Conservation (phyloP, 139 green algal genomes). For the Tetradesmus obliquus region DNA sequence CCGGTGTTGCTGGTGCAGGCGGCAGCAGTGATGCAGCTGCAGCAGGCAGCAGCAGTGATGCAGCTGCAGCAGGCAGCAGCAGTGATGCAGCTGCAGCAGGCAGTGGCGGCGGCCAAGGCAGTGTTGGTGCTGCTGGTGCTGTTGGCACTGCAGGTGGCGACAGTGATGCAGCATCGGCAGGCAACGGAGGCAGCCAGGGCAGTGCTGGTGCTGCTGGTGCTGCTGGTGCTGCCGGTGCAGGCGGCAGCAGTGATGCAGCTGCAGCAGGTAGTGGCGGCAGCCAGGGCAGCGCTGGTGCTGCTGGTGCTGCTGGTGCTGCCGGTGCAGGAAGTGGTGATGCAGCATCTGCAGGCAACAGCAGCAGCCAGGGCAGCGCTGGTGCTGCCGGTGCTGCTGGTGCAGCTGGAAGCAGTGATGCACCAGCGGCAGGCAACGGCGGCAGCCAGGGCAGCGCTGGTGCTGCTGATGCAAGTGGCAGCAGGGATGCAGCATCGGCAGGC, state of each 20-base stretch:
- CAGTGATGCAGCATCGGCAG: neutral
- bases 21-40: neutral
- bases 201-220: conserved; percentile 7
- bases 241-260: neutral
- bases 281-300: neutral
- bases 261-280: neutral
- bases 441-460: neutral
- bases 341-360: neutral
- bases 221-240: neutral
- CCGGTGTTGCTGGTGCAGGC: neutral
- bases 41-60: too few relatives aligned
- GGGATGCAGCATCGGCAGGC: neutral
- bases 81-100: neutral
- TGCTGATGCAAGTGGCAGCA: neutral
- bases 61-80: neutral
- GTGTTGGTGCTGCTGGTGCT: neutral
- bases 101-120: neutral
- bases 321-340: neutral
- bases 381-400: neutral
- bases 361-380: neutral
- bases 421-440: neutral
- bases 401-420: neutral
- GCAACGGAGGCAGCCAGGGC: neutral
- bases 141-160: neutral
- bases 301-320: neutral